Evolutionary conservation across 495 filamentous ascomycete genomes (phyloP), one percentile per base, ranked within the genome.

Genomic region (Penicilliopsis zonata): DNA sequence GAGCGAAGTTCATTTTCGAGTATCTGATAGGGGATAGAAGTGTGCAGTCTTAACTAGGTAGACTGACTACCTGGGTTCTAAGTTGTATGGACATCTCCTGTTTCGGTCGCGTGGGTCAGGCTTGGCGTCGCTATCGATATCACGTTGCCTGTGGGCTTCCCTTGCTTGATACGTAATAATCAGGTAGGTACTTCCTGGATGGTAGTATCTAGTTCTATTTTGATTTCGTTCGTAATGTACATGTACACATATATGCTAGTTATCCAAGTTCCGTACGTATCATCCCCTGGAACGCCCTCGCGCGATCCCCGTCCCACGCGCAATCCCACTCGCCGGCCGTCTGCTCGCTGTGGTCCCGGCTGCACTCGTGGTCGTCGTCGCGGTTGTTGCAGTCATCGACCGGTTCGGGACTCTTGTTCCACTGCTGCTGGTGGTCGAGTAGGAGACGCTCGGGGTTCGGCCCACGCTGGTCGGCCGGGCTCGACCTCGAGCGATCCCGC

Each of bases 1-100:
- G 88, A 17, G 88, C 88, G 58, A 96, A 96, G 57, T 94, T 84
- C 82, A 92, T 92, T 19, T 9, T 44, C 38, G n/a, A n/a, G n/a
- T n/a, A n/a, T n/a, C n/a, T n/a, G n/a, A n/a, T n/a, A n/a, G n/a
- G n/a, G n/a, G n/a, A n/a, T n/a, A n/a, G n/a, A n/a, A n/a, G n/a
- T n/a, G n/a, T n/a, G n/a, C n/a, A n/a, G n/a, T n/a, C n/a, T n/a
- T n/a, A n/a, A n/a, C n/a, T n/a, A 24, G 21, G 21, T 24, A 24
- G 21, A 28, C n/a, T 10, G 26, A 28, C n/a, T 28, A 12, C n/a
- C 5, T n/a, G n/a, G n/a, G n/a, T n/a, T 6, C n/a, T 24, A 24
- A 7, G 6, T 7, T 6, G 22, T 24, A 24, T 24, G 6, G n/a
- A n/a, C n/a, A n/a, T 24, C 7, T 6, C n/a, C 22, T 24, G 7